Evolutionary conservation across 306 rosid genomes (phyloP), one percentile per base, ranked within the genome.

Genomic region (Spatholobus suberectus): DNA sequence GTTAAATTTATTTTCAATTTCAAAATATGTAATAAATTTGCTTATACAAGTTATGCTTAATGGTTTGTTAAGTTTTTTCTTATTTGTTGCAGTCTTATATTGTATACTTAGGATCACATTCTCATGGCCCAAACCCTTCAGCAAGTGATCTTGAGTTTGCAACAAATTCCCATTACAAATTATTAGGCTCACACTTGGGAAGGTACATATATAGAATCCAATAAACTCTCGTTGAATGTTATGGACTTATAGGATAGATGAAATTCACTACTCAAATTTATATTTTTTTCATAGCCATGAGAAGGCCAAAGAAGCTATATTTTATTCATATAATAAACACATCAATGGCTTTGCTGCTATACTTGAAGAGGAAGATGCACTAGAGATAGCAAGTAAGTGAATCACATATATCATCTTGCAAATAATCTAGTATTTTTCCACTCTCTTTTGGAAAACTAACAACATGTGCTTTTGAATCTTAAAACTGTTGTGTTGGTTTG

Each of bases 341-440:
- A 86, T 88, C 51, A 89, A 90, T 88, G 94, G 86, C n/a, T 89
- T 91, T 78, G 85, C 91, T 62, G 90, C 89, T 68, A 27, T 87
- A 10, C 88, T 91, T 35, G 88, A 88, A 47, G 88, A 84, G 27
- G 76, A 84, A 65, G 84, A 84, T 71, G 89, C 91, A 37, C 61
- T 58, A 35, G 52, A 77, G 47, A 29, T 91, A 73, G 82, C 89
- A 72, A 73, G 92, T 89, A 84, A 83, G 86, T 8, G 57, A 54
- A 61, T 27, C 34, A 62, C 3, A 78, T 63, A 9, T 37, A 18
- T 20, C 43, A 13, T 57, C 47, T 62, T 61, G 44, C 13, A 62
- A 27, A 52, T 34, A 51, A 51, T 17, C 10, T 12, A 7, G 5
- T 10, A 21, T 5, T 4, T 51, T 51, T 51, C 23, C 23, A 51